Conservation (phyloP, 1,284 basidiomycete species). For the Cerrena zonata region DNA sequence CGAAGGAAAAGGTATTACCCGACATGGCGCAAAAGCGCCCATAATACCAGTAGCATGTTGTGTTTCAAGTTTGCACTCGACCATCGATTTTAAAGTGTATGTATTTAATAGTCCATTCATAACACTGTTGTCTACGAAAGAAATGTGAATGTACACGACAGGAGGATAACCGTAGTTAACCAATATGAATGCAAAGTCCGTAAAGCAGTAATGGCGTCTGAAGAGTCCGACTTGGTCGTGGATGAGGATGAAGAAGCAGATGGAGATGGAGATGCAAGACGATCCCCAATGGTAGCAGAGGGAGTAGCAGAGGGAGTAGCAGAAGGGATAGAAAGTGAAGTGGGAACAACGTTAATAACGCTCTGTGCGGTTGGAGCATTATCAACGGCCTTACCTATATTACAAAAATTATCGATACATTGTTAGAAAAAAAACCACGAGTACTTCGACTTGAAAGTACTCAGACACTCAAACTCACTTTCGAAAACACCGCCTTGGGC, state of each 20-base stretch:
- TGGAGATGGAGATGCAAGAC: not conserved
- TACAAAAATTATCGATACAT: not conserved
- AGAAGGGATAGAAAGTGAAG: not conserved
- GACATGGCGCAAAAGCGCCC: too few species aligned
- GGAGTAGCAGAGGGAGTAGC: not conserved
- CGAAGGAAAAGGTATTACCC: too few species aligned
- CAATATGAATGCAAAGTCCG: not conserved
- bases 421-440: not conserved
- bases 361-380: not conserved
- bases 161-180: not conserved
- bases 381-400: not conserved
- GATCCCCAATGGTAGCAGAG: not conserved
- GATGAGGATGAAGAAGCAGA: not conserved
- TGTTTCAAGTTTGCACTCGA: too few species aligned
- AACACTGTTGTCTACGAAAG: not conserved
- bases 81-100: too few species aligned
- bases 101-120: too few species aligned
- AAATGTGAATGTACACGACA: not conserved
- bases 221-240: not conserved
- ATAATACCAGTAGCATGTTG: too few species aligned
- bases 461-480: too few species aligned
- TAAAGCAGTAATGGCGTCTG: too few species aligned
- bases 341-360: not conserved
- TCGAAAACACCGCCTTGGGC: constrained; percentile 37
- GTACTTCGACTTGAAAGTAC: not conserved